A percentile compares a stretch with the other conserved stretches of the same genome.
Conservation (phyloP, 768 basidiomycete genomes). For the Panus rudis region DNA sequence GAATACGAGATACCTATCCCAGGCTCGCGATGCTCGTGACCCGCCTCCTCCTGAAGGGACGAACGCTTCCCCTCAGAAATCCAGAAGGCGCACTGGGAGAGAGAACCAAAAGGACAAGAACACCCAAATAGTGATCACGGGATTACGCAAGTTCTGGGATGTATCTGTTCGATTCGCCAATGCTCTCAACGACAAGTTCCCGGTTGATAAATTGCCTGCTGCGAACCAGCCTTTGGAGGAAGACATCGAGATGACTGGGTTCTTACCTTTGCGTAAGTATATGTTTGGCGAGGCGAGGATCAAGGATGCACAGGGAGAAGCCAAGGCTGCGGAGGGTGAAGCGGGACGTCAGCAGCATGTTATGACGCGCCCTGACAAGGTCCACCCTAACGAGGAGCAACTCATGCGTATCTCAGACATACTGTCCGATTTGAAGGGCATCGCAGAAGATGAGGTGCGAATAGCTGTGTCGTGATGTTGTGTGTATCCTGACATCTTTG, state of each 20-base stretch:
- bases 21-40: constrained; percentile 28
- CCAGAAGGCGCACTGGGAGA: constrained; percentile 1
- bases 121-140: constrained; percentile 29
- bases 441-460: constrained; percentile 56
- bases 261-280: constrained; percentile 68
- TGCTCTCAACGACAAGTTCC: constrained; percentile 61
- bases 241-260: constrained; percentile 84
- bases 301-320: not conserved
- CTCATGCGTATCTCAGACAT: constrained; percentile 90
- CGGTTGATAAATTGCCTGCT: constrained; percentile 48
- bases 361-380: constrained; percentile 25
- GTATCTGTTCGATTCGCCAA: constrained; percentile 61
- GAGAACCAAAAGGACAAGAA: constrained; percentile 22
- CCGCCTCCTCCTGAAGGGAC: constrained; percentile 20
- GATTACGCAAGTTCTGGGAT: constrained; percentile 58
- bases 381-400: constrained; percentile 93
- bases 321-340: not conserved
- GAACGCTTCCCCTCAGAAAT: constrained; percentile 8
- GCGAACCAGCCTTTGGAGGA: constrained; percentile 72
- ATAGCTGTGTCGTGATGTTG: not conserved
- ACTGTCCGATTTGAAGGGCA: constrained; percentile 56
- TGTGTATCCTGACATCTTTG: constrained; percentile 4
- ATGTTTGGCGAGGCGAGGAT: constrained; percentile 32
- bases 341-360: not conserved
- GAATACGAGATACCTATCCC: constrained; percentile 62